These are phyloP conservation scores for Typha latifolia DNA, from an alignment of 176 grass and related monocot species.

Conservation along the genomic window DNA sequence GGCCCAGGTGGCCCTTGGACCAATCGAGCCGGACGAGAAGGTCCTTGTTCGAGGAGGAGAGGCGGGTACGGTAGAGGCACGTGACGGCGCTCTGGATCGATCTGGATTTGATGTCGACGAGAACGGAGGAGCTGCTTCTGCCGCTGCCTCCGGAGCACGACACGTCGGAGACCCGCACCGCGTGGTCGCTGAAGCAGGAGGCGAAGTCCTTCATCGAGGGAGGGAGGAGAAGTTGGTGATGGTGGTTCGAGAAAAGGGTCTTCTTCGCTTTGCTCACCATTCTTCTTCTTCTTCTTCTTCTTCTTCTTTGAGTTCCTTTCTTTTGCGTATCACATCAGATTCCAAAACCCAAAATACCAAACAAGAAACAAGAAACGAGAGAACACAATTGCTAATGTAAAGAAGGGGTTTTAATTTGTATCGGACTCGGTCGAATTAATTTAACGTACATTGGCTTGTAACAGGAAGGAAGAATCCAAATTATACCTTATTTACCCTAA, in stretches of 20 bases:
- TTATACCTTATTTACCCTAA: no score
- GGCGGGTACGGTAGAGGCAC: conserved; percentile 25
- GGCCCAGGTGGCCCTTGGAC: conserved; percentile 21
- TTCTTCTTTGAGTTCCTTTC: neutral
- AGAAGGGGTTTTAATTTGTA: no score
- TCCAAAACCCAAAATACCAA: no score
- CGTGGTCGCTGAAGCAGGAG: conserved; percentile 75
- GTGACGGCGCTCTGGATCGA: conserved; percentile 39
- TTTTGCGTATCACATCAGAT: no score
- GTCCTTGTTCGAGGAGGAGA: conserved; percentile 12
- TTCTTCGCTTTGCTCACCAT: conserved; percentile 44
- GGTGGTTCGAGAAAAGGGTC: neutral
- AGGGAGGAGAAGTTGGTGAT: neutral
- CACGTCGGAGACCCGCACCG: conserved; percentile 38
- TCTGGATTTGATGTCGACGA: neutral
- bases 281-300: conserved; percentile 3
- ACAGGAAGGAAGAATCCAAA: no score
- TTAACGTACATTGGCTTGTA: no score
- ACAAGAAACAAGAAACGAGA: no score
- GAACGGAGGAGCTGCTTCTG: neutral
- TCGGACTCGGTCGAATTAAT: no score
- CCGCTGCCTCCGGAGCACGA: conserved; percentile 16
- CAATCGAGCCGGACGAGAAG: conserved; percentile 51
- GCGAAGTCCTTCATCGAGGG: conserved; percentile 39
- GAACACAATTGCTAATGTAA: no score